Conservation (phyloP, 208 protist species). For the Herpetomonas tarakana region DNA sequence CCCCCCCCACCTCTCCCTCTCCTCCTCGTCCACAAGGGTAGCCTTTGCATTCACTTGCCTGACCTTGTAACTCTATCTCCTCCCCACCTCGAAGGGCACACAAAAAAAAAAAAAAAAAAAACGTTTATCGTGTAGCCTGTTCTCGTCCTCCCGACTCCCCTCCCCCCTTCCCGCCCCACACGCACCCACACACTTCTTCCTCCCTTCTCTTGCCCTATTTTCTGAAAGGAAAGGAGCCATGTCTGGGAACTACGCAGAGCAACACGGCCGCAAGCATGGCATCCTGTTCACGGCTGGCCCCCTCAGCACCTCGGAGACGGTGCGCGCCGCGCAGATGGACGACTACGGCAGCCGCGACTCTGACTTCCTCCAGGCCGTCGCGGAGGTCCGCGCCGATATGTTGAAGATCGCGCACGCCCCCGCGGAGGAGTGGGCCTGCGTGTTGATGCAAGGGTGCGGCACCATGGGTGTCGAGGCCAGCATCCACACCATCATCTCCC, state of each 20-base stretch:
- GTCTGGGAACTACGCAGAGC: conserved; percentile 20
- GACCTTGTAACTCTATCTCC: too few relatives aligned
- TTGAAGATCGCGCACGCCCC: conserved; percentile 27
- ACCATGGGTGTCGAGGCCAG: conserved; percentile 60
- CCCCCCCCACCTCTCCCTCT: too few relatives aligned
- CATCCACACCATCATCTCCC: conserved; percentile 36
- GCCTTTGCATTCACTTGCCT: too few relatives aligned
- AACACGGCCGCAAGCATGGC: conserved; percentile 23
- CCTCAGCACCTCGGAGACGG: conserved; percentile 28
- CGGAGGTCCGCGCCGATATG: conserved; percentile 30
- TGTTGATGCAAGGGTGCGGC: conserved; percentile 59
- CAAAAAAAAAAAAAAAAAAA: too few relatives aligned
- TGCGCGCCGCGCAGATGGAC: conserved; percentile 46
- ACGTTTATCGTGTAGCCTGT: too few relatives aligned
- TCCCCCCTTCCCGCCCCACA: too few relatives aligned
- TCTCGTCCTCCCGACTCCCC: too few relatives aligned
- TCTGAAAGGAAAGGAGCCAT: too few relatives aligned
- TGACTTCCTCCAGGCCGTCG: conserved; percentile 36
- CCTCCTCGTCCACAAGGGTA: too few relatives aligned
- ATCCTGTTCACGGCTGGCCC: conserved; percentile 67
- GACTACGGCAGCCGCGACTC: conserved; percentile 62
- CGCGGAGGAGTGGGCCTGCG: conserved; percentile 24
- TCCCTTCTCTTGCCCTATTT: too few relatives aligned
- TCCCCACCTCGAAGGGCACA: too few relatives aligned
- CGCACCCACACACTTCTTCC: too few relatives aligned